Evolutionary conservation across 352 stramenopile species (phyloP).

Genomic region (Pythium chondricola): DNA sequence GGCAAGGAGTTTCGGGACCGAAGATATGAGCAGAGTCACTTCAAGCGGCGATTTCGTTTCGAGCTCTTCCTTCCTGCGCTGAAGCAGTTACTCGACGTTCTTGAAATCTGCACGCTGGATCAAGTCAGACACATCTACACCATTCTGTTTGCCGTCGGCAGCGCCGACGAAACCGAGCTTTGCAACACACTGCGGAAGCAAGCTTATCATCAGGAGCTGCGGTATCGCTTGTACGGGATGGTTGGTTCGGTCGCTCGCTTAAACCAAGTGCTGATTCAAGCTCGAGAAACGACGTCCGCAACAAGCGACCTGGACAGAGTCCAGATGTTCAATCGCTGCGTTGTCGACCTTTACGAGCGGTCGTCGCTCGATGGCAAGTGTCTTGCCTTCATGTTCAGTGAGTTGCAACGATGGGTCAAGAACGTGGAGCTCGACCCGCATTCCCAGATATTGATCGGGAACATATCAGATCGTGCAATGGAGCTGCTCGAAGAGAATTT

Average conservation of each 20-base stretch:
- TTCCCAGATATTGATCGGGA: constrained; percentile 20
- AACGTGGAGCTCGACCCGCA: constrained; percentile 18
- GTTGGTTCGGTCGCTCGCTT: constrained; percentile 33
- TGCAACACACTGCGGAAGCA: constrained; percentile 50
- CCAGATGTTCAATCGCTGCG: constrained; percentile 18
- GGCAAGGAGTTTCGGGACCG: constrained; percentile 8
- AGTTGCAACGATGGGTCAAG: constrained; percentile 29
- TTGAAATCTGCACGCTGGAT: constrained; percentile 28
- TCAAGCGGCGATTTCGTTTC: constrained; percentile 22
- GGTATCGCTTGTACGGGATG: constrained; percentile 44
- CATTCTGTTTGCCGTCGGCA: constrained; percentile 44
- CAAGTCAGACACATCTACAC: constrained; percentile 48
- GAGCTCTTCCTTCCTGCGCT: constrained; percentile 32
- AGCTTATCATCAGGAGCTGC: constrained; percentile 42
- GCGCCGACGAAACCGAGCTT: constrained; percentile 38
- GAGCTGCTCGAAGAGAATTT: constrained; percentile 36
- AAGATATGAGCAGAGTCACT: constrained; percentile 13
- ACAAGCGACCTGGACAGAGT: too few species aligned
- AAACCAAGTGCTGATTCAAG: constrained; percentile 23
- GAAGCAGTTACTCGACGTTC: constrained; percentile 51
- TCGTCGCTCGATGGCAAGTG: constrained; percentile 24
- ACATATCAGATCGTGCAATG: constrained; percentile 39
- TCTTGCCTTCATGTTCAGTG: constrained; percentile 37
- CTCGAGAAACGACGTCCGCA: too few species aligned
- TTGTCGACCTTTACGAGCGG: constrained; percentile 27